Evolutionary conservation across 202 grass and related monocot genomes (phyloP).

Genomic region (Elaeis oleifera): DNA sequence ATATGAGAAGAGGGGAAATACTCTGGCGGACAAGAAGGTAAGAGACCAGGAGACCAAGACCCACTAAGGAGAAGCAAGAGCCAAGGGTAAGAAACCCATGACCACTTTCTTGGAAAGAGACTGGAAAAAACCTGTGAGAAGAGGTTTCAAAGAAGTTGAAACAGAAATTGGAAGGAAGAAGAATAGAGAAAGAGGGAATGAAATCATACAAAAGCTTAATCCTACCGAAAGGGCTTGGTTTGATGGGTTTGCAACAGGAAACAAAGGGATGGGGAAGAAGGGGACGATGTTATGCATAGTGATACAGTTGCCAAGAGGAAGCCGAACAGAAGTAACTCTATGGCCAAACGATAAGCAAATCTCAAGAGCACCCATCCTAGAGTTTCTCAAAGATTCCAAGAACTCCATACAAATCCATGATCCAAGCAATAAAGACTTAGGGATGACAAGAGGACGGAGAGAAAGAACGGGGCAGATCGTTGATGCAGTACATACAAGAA

Average conservation of each 20-base stretch:
- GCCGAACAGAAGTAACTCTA: neutral
- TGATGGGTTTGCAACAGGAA: neutral
- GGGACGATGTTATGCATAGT: neutral
- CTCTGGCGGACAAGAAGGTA: neutral
- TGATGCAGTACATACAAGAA: slow-evolving; percentile 2
- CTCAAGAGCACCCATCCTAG: neutral
- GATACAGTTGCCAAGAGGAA: neutral
- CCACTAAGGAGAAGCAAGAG: neutral
- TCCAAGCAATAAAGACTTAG: slow-evolving; percentile 1
- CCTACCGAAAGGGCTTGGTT: neutral
- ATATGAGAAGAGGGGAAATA: neutral
- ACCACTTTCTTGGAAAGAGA: slow-evolving; percentile 15
- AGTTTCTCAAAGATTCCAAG: neutral
- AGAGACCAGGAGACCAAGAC: neutral
- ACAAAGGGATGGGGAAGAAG: neutral
- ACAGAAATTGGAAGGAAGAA: slow-evolving; percentile 13
- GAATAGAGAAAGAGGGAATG: slow-evolving; percentile 5
- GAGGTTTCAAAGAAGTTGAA: slow-evolving; percentile 7
- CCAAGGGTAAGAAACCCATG: slow-evolving; percentile 14
- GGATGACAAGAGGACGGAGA: neutral
- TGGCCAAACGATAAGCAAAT: neutral
- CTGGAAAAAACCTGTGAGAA: neutral
- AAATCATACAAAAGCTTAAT: slow-evolving; percentile 12
- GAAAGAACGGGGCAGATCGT: neutral
- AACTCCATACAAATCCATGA: slow-evolving; percentile 1